Base-by-base conservation (phyloP, 306 rosid genomes). In the Sophora flavescens region DNA sequence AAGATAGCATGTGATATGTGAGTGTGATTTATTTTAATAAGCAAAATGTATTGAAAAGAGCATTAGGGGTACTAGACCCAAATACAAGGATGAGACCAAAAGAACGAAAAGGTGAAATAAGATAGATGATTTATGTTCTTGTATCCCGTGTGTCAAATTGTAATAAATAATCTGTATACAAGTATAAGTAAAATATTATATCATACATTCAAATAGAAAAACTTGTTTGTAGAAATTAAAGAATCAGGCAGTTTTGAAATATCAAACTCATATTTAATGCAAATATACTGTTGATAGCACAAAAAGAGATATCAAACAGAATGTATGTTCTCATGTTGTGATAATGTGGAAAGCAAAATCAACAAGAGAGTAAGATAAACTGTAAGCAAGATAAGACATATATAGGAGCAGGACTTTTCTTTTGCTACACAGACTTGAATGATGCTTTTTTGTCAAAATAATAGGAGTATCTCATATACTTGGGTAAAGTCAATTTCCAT, bases 271-370 rank as follows among this genome's bases (percentile, higher is more conserved):
- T 66, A 78, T 78, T 71, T 3, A 78, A 77, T 70, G 66, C 84
- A 44, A 84, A 75, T 22, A 74, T 12, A 85, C 82, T 81, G 77
- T 78, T 78, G 12, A 75, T 68, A 14, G 81, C 84, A 76, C 74
- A 63, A 85, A 81, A 78, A 75, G 77, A 78, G 84, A 85, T 70
- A 81, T 41, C 83, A 78, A 69, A 85, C 81, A 74, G 86, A 78
- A 85, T 78, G 82, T 74, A 58, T 69, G 85, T 68, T 78, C 66
- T 61, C 82, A 70, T 32, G 70, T 70, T 78, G 83, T 56, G 78
- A 73, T n/a, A 28, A 78, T 74, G 77, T 39, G 50, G 73, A 75
- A 74, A 69, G 57, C 84, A 78, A 74, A 84, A 81, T 74, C 72
- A 74, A 65, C 58, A 62, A 57, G 83, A 81, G 81, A 17, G 75